Conservation (phyloP, 192 early-diverging fungal genomes). For the Lobosporangium transversale region DNA sequence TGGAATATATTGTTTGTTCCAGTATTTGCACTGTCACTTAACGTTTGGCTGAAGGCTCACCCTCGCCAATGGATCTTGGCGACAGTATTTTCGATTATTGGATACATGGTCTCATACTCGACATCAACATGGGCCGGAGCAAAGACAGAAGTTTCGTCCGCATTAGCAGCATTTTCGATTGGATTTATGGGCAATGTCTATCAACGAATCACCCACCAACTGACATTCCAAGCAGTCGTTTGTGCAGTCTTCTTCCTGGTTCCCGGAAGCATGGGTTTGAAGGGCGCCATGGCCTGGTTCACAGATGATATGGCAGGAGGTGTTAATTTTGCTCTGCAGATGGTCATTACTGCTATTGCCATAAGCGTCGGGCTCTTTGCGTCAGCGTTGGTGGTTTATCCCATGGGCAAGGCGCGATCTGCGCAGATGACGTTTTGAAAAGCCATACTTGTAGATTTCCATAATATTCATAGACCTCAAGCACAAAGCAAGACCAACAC, state of each 20-base stretch:
- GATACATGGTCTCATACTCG: slow-evolving; percentile 72
- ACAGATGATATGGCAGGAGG: slow-evolving; percentile 61
- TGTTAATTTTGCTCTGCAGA: slow-evolving; percentile 58
- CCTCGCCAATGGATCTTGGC: slow-evolving; percentile 79
- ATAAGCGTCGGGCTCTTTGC: slow-evolving; percentile 77
- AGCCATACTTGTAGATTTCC: too few species aligned
- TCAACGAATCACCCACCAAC: slow-evolving; percentile 74
- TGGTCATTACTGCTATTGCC: slow-evolving; percentile 70
- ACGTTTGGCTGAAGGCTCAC: slow-evolving; percentile 57
- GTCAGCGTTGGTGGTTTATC: slow-evolving; percentile 70
- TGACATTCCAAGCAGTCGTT: slow-evolving; percentile 86
- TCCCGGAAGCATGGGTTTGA: slow-evolving; percentile 79
- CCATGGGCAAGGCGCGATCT: slow-evolving; percentile 59
- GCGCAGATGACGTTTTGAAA: slow-evolving; percentile 61
- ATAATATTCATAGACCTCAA: too few species aligned
- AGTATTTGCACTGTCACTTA: slow-evolving; percentile 60
- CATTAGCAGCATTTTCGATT: slow-evolving; percentile 80
- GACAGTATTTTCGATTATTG: slow-evolving; percentile 71
- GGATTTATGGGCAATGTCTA: slow-evolving; percentile 83
- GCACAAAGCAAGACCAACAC: too few species aligned
- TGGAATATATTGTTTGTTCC: slow-evolving; percentile 64
- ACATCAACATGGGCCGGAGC: slow-evolving; percentile 62
- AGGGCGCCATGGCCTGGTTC: slow-evolving; percentile 69
- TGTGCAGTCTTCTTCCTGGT: slow-evolving; percentile 84
- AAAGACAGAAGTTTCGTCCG: slow-evolving; percentile 68